Conservation (phyloP, 1,284 basidiomycete genomes). For the Testicularia cyperi region DNA sequence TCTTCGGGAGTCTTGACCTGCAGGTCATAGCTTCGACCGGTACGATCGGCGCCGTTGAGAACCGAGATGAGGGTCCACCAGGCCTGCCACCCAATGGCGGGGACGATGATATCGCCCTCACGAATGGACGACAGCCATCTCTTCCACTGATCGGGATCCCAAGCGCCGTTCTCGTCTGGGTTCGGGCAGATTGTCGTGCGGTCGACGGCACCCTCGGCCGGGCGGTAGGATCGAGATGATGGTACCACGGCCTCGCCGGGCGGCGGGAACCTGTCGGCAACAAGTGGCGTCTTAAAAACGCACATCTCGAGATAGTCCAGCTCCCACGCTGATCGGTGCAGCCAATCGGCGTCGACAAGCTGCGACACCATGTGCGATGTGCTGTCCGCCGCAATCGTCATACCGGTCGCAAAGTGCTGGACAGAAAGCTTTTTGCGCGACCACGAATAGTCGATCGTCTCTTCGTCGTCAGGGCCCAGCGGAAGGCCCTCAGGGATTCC, state of each 20-base stretch:
- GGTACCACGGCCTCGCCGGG: conserved; percentile 40
- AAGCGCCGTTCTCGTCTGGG: conserved; percentile 40
- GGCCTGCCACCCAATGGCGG: conserved; percentile 53
- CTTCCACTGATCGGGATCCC: conserved; percentile 42
- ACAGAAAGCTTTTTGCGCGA: conserved; percentile 38
- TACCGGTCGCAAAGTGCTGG: conserved; percentile 44
- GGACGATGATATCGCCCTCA: conserved; percentile 49
- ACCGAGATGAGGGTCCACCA: conserved; percentile 58
- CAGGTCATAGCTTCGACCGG: conserved; percentile 49
- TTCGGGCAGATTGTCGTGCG: conserved; percentile 45
- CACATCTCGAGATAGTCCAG: conserved; percentile 56
- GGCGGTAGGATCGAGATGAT: conserved; percentile 23
- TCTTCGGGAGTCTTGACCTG: conserved; percentile 52
- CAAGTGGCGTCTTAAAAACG: conserved; percentile 47
- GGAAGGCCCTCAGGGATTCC: conserved; percentile 53
- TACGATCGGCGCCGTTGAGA: conserved; percentile 53
- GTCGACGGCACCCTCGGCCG: conserved; percentile 17
- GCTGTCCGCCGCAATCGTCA: conserved; percentile 37
- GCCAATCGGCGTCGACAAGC: conserved; percentile 39
- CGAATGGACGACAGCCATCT: conserved; percentile 39
- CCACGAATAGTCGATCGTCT: conserved; percentile 54
- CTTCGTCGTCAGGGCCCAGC: conserved; percentile 35
- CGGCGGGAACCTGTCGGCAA: conserved; percentile 50
- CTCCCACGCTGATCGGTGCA: conserved; percentile 51
- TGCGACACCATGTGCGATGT: conserved; percentile 39